phyloP scores from a whole-genome alignment of 768 basidiomycete genomes.

The Xerocomellus dryophilus region DNA sequence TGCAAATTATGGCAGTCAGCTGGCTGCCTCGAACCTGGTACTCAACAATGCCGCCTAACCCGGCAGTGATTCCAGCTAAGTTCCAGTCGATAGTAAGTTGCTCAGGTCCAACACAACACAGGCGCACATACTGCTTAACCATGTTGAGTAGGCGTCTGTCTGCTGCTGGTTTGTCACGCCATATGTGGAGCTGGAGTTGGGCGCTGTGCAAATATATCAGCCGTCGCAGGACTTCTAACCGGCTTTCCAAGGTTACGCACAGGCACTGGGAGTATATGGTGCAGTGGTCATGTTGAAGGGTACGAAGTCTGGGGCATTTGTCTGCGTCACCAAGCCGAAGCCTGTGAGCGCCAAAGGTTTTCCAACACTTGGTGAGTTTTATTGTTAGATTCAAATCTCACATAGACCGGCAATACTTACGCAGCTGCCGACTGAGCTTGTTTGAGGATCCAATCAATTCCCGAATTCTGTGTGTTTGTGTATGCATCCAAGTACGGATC shows the following conservation, averaged over 20 bases:
- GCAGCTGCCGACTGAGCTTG: slow-evolving; percentile 44
- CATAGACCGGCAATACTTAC: slow-evolving; percentile 35
- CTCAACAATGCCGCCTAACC: slow-evolving; percentile 28
- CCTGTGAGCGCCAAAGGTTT: slow-evolving; percentile 55
- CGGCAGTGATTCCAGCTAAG: slow-evolving; percentile 40
- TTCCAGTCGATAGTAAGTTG: slow-evolving; percentile 6
- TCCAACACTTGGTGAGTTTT: slow-evolving; percentile 37
- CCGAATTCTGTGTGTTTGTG: slow-evolving; percentile 50
- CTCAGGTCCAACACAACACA: not conserved
- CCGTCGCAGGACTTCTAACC: not conserved
- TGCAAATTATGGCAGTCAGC: not conserved
- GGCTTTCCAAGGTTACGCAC: slow-evolving; percentile 18
- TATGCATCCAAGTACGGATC: slow-evolving; percentile 51
- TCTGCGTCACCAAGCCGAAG: slow-evolving; percentile 62
- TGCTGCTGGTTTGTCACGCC: slow-evolving; percentile 55
- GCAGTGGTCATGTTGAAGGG: slow-evolving; percentile 55
- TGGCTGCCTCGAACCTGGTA: slow-evolving; percentile 29
- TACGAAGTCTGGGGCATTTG: slow-evolving; percentile 51
- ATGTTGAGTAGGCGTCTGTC: slow-evolving; percentile 50
- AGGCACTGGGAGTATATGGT: slow-evolving; percentile 39
- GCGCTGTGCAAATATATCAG: slow-evolving; percentile 12
- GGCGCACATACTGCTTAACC: slow-evolving; percentile 45
- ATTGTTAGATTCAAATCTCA: slow-evolving; percentile 5
- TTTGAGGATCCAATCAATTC: slow-evolving; percentile 51
- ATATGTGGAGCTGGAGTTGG: slow-evolving; percentile 32